Base-by-base conservation (phyloP, 2,329 filamentous ascomycete genomes). In the Trichoderma endophyticum region DNA sequence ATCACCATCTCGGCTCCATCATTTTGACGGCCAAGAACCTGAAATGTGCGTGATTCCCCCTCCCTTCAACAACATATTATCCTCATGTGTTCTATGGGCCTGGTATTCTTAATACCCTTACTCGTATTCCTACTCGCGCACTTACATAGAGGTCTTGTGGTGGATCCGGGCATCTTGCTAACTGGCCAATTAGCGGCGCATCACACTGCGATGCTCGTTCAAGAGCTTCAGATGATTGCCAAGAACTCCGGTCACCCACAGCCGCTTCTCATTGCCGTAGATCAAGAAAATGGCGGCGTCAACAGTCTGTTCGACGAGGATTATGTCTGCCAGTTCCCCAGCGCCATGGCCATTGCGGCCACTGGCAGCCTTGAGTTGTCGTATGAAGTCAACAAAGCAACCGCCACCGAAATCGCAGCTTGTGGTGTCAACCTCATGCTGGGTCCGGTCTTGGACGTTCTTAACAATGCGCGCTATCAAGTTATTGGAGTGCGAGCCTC, bases 231-330 rank as follows among this genome's bases (percentile, higher is more conserved):
- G 82, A 94, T 91, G 64, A 95, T 97, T 79, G 96, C 96, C 48
- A 93, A 93, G 79, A 89, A 97, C 82, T 92, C 95, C 73, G 95
- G 95, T 24, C 95, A 98, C 81, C 92, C 93, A 3, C 91, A 95
- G 3, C 96, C 96, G 2, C 84, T 99, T 21, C 86, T 97, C 70
- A 98, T 99, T 77, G 95, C 93, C 51, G 85, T 98, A 48, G 96
- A 98, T 79, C 96, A 99, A 80, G 96, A 99, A 81, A 98, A 99
- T 89, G 96, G 96, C 75, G 95, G 95, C 3, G 95, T 98, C 80
- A 98, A 98, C 84, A 97, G 94, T 82, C 87, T 98, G 3, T 98
- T 97, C 78, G 95, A 98, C 80, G 94, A 97, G 77, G 93, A 96
- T 78, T 96, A 95, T 80, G 95, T 98, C 76, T 94, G 94, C 75